Base-by-base conservation (phyloP, 108 stramenopile genomes). In the Skeletonema potamos region DNA sequence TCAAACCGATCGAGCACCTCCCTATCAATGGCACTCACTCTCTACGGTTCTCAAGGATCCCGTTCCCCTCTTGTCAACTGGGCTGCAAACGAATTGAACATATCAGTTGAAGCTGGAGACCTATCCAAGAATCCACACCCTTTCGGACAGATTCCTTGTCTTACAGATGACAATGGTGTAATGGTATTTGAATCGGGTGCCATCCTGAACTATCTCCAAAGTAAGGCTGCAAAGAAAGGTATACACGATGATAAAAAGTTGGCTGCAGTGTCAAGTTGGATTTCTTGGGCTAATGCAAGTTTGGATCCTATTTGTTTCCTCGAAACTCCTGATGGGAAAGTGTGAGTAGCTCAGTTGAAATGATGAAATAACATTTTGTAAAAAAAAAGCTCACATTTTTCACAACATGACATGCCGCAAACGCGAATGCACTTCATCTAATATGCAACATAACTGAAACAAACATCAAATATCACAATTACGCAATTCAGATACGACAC, bases 251-350 rank as follows among this genome's bases (percentile, higher is more conserved):
- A 70, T 70, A 64, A 62, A 20, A 54, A 32, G 6, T 43, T 58
- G 24, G 86, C 85, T 30, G 74, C 76, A 5, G 70, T 90, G 22
- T 48, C 76, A 1, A 84, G 85, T 10, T 96, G 96, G 96, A 86
- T 94, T 63, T 66, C 85, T 17, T 89, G 93, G 93, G 96, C 96
- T 27, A 96, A 96, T 77, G 88, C 93, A 1, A 74, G 74, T 8
- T 84, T 96, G 77, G 93, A 96, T 83, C 87, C 89, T 20, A 89
- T 96, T 68, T 93, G 92, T 62, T 96, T 96, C 65, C 56, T 89
- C 58, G 92, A 96, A 80, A 92, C 89, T 15, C 88, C 86, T 3
- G 76, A 91, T 6, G 94, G 94, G 1, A 92, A 90, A 68, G 91
- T 93, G 73, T 82, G 83, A 83, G 89, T 74, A 51, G 3, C 8